phyloP scores from a whole-genome alignment of 805 yeast species.

The Scheffersomyces stipitis region DNA sequence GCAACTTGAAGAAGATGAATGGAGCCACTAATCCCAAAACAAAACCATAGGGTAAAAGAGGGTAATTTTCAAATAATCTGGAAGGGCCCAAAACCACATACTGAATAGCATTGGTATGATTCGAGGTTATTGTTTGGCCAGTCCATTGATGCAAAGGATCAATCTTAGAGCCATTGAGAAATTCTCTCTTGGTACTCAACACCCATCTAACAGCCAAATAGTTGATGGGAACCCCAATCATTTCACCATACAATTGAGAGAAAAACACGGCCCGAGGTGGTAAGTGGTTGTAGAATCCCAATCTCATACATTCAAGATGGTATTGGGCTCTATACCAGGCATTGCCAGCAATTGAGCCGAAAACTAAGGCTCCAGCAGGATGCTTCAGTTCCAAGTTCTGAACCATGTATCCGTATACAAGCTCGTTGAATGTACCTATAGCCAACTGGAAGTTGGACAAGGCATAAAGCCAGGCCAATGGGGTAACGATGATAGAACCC shows the following conservation, averaged over 20 bases:
- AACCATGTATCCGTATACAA: slow-evolving; percentile 19
- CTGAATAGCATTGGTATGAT: slow-evolving; percentile 24
- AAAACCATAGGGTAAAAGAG: slow-evolving; percentile 23
- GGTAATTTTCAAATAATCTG: slow-evolving; percentile 20
- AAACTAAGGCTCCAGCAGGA: slow-evolving; percentile 24
- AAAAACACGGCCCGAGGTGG: slow-evolving; percentile 22
- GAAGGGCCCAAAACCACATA: slow-evolving; percentile 23
- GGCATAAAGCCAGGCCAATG: slow-evolving; percentile 26
- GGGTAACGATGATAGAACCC: slow-evolving; percentile 25
- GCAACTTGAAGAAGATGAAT: slow-evolving; percentile 12
- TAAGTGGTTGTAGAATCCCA: slow-evolving; percentile 25
- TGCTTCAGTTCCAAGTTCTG: slow-evolving; percentile 14
- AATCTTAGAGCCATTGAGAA: slow-evolving; percentile 15
- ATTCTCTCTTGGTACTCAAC: slow-evolving; percentile 18
- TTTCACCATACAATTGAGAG: slow-evolving; percentile 23
- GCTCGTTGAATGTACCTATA: slow-evolving; percentile 24
- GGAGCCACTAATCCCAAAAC: slow-evolving; percentile 20
- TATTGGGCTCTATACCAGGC: slow-evolving; percentile 27
- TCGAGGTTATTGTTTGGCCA: slow-evolving; percentile 18
- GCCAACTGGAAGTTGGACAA: slow-evolving; percentile 27
- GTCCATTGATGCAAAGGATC: slow-evolving; percentile 29
- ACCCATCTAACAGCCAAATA: slow-evolving; percentile 24
- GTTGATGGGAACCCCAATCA: slow-evolving; percentile 25
- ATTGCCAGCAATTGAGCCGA: slow-evolving; percentile 24
- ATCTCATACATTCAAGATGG: slow-evolving; percentile 22